Conservation (phyloP, 1,284 basidiomycete species). For the Tilletiopsis washingtonensis region DNA sequence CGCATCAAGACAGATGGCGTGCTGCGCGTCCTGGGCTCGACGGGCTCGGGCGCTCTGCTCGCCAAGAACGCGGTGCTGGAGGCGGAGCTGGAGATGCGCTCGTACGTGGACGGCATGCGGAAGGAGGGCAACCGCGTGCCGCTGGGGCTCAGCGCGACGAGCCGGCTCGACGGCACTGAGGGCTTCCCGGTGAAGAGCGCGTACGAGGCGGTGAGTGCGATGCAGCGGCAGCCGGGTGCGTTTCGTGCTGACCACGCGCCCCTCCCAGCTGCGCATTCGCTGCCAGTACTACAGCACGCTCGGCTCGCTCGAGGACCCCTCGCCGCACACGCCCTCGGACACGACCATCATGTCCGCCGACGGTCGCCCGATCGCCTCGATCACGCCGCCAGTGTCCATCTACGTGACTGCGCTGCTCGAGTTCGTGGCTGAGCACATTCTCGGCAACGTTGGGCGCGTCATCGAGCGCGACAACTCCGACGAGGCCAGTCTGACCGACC, state of each 20-base stretch:
- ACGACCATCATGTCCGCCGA: slow-evolving; percentile 41
- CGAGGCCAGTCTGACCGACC: slow-evolving; percentile 32
- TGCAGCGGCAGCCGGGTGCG: background rate
- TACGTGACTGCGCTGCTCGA: slow-evolving; percentile 41
- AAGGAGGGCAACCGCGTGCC: slow-evolving; percentile 37
- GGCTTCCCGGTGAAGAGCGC: slow-evolving; percentile 31
- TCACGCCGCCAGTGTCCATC: slow-evolving; percentile 38
- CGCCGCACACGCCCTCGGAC: slow-evolving; percentile 16
- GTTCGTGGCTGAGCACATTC: slow-evolving; percentile 31
- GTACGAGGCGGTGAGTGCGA: slow-evolving; percentile 20
- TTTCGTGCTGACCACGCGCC: background rate
- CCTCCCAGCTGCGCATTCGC: slow-evolving; percentile 18
- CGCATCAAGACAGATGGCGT: slow-evolving; percentile 41
- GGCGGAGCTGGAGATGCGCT: slow-evolving; percentile 37
- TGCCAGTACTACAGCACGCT: slow-evolving; percentile 40
- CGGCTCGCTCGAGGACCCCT: slow-evolving; percentile 24
- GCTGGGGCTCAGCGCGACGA: slow-evolving; percentile 35
- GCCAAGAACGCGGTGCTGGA: slow-evolving; percentile 41
- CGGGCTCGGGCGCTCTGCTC: slow-evolving; percentile 11
- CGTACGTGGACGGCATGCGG: slow-evolving; percentile 32
- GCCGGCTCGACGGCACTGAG: slow-evolving; percentile 34
- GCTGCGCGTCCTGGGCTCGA: slow-evolving; percentile 23
- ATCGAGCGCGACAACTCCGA: slow-evolving; percentile 43
- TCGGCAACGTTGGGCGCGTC: slow-evolving; percentile 31
- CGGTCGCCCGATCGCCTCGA: slow-evolving; percentile 40